Evolutionary conservation across 768 basidiomycete genomes (phyloP).

Genomic region (Pholiota microspora): DNA sequence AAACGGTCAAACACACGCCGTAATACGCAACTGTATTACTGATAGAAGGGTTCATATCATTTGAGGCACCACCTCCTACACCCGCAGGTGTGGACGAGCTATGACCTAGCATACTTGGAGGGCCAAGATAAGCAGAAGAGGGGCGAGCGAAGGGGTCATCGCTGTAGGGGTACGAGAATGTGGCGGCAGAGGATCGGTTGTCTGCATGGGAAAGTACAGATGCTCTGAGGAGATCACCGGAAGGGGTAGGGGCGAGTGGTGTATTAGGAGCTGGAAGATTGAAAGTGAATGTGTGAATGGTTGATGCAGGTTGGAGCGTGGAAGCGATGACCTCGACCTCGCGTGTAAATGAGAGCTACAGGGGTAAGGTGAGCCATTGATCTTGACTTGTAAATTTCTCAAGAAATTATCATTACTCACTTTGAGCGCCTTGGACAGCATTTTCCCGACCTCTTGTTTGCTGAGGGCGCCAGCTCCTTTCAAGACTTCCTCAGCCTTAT

Average conservation of each 20-base stretch:
- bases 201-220: conserved; percentile 69
- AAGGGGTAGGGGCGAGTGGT: conserved; percentile 72
- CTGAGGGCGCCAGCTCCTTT: conserved; percentile 80
- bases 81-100: conserved; percentile 30
- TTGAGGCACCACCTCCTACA: conserved; percentile 26
- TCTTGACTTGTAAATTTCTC: conserved; percentile 6
- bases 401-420: conserved; percentile 33
- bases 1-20: conserved; percentile 91
- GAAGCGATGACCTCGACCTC: conserved; percentile 95
- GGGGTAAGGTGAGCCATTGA: background rate
- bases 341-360: conserved; percentile 83
- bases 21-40: conserved; percentile 71
- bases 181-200: conserved; percentile 64
- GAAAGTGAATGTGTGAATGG: conserved; percentile 91
- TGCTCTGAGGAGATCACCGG: conserved; percentile 67
- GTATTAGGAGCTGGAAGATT: conserved; percentile 74
- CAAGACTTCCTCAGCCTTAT: conserved; percentile 60
- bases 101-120: conserved; percentile 63
- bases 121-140: conserved; percentile 78
- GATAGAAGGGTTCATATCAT: conserved; percentile 29
- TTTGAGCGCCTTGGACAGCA: conserved; percentile 90
- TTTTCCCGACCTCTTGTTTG: conserved; percentile 86
- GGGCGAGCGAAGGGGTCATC: conserved; percentile 80
- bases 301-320: conserved; percentile 91
- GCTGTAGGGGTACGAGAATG: conserved; percentile 71